A percentile compares a stretch with the other conserved stretches of the same genome.
These are phyloP conservation scores for Coemansia aciculifera DNA, from an alignment of 192 early-diverging fungal species.

Conservation along the genomic window DNA sequence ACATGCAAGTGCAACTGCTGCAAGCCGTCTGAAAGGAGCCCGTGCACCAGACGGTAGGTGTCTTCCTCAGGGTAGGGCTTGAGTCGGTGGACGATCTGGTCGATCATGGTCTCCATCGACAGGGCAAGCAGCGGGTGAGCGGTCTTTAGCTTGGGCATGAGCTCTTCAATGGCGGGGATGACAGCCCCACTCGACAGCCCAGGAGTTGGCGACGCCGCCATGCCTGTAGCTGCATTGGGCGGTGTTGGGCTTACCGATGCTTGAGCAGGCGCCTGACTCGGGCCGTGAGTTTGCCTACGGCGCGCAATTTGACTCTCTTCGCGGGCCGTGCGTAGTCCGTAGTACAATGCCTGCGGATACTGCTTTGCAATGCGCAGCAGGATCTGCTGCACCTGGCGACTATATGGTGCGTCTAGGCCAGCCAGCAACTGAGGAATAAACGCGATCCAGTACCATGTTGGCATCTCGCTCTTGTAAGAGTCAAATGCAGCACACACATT, in stretches of 20 bases:
- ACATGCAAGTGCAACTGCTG: constrained; percentile 59
- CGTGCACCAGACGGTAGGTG: constrained; percentile 93
- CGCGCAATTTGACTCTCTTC: constrained; percentile 81
- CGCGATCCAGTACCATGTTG: constrained; percentile 97
- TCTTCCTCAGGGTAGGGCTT: constrained; percentile 97
- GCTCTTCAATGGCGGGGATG: constrained; percentile 76
- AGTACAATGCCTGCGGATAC: constrained; percentile 86
- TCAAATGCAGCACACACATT: constrained; percentile 81
- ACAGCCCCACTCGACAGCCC: constrained; percentile 10
- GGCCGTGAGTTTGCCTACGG: constrained; percentile 25
- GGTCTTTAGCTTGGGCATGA: constrained; percentile 93
- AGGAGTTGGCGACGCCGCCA: background rate
- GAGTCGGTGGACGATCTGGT: constrained; percentile 91
- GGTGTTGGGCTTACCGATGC: background rate
- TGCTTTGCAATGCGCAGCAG: constrained; percentile 93
- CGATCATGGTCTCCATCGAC: constrained; percentile 98
- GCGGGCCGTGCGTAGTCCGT: constrained; percentile 86
- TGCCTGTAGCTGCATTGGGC: background rate
- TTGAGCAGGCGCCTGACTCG: background rate
- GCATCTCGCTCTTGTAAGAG: constrained; percentile 86
- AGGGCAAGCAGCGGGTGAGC: constrained; percentile 89
- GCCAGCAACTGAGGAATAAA: constrained; percentile 95
- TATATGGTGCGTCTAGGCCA: constrained; percentile 72
- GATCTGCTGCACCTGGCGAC: constrained; percentile 73
- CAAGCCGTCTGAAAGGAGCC: constrained; percentile 86